Conservation (phyloP, 202 grass and related monocot genomes). For the Zizania palustris region DNA sequence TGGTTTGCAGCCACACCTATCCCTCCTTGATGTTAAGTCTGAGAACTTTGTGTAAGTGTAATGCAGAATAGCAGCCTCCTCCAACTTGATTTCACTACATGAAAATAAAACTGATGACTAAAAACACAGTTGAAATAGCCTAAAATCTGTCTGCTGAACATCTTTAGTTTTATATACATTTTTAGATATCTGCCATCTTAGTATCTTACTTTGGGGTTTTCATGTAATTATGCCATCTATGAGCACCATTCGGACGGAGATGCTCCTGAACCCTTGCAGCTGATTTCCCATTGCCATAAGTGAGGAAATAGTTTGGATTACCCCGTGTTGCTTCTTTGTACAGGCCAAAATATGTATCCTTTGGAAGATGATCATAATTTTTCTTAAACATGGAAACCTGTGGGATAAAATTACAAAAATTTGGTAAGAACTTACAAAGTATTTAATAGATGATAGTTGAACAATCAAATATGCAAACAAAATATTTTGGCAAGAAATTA, state of each 20-base stretch:
- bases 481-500: constrained; percentile 10
- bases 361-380: constrained; percentile 98
- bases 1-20: constrained; percentile 95
- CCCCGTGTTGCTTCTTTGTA: constrained; percentile 98
- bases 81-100: constrained; percentile 90
- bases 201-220: constrained; percentile 93
- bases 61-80: constrained; percentile 96
- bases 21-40: constrained; percentile 88
- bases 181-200: constrained; percentile 51
- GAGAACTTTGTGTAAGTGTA: constrained; percentile 96
- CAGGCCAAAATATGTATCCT: constrained; percentile 98
- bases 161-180: background rate
- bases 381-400: constrained; percentile 99
- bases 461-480: constrained; percentile 2
- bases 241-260: constrained; percentile 92
- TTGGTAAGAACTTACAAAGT: constrained; percentile 13
- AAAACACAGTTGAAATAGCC: constrained; percentile 16
- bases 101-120: constrained; percentile 28
- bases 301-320: constrained; percentile 98
- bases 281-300: constrained; percentile 98
- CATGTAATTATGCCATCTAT: constrained; percentile 99
- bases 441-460: background rate
- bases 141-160: background rate
- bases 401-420: constrained; percentile 24
- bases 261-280: constrained; percentile 92